Percentiles rank a stretch among this genome's conserved stretches.
Conservation (phyloP, 805 yeast genomes). For the Ogataea sp. region DNA sequence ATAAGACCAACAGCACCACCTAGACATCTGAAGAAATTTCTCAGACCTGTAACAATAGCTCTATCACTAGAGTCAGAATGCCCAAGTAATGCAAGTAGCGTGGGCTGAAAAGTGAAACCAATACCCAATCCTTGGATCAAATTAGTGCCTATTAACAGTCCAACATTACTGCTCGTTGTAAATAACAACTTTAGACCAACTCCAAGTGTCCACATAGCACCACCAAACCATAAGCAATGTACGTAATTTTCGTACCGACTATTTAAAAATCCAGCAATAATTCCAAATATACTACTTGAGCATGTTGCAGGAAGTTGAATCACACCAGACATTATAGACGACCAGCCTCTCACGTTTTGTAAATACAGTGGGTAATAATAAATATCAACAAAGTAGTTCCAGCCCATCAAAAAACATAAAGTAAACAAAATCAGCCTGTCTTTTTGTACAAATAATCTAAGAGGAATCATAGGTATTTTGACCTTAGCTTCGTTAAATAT, state of each 20-base stretch:
- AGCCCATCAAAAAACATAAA: slow-evolving; percentile 35
- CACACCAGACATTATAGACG: slow-evolving; percentile 30
- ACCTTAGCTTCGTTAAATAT: slow-evolving; percentile 35
- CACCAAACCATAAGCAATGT: slow-evolving; percentile 17
- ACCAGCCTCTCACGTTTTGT: slow-evolving; percentile 32
- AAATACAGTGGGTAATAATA: slow-evolving; percentile 39
- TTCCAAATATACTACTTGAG: slow-evolving; percentile 25
- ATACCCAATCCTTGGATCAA: slow-evolving; percentile 31
- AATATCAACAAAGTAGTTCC: slow-evolving; percentile 35
- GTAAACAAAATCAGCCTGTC: slow-evolving; percentile 24
- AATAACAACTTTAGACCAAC: slow-evolving; percentile 27
- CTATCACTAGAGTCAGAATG: slow-evolving; percentile 39
- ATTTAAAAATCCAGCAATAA: slow-evolving; percentile 35
- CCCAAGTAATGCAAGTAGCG: slow-evolving; percentile 42
- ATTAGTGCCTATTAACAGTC: slow-evolving; percentile 27
- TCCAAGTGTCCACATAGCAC: slow-evolving; percentile 31
- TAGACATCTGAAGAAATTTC: slow-evolving; percentile 44
- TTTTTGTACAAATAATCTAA: slow-evolving; percentile 27
- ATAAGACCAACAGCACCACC: slow-evolving; percentile 50
- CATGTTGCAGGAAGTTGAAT: slow-evolving; percentile 33
- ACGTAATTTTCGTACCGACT: slow-evolving; percentile 33
- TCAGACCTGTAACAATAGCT: slow-evolving; percentile 43
- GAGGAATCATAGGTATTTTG: slow-evolving; percentile 45
- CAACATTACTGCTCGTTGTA: slow-evolving; percentile 21
- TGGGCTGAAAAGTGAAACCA: slow-evolving; percentile 43